Evolutionary conservation across 768 basidiomycete species (phyloP).

Genomic region (Rubroboletus satanas): DNA sequence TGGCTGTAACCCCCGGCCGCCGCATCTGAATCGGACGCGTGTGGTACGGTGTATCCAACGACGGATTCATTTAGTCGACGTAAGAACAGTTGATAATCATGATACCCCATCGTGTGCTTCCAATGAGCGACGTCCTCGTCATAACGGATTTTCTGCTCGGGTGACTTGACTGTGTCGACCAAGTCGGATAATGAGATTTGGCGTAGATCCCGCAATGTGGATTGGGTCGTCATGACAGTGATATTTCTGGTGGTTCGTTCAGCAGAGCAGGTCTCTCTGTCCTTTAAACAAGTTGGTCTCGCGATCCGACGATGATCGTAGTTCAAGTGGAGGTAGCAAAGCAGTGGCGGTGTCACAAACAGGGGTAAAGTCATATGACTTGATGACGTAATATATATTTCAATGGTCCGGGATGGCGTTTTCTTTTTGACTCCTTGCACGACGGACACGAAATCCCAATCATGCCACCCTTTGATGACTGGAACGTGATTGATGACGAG

Average conservation of each 20-base stretch:
- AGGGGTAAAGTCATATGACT: slow-evolving; percentile 17
- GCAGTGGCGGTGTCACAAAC: neutral
- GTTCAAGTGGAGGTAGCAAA: neutral
- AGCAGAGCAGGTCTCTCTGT: neutral
- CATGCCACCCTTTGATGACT: slow-evolving; percentile 75
- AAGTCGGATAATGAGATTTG: slow-evolving; percentile 27
- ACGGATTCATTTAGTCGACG: slow-evolving; percentile 75
- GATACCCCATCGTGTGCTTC: slow-evolving; percentile 67
- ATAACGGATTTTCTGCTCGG: slow-evolving; percentile 58
- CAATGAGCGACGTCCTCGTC: slow-evolving; percentile 73
- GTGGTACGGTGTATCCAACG: slow-evolving; percentile 57
- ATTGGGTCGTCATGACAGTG: slow-evolving; percentile 12
- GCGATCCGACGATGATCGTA: neutral
- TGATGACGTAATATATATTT: slow-evolving; percentile 27
- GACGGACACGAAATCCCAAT: neutral
- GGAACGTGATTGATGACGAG: slow-evolving; percentile 76
- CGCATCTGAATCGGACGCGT: slow-evolving; percentile 5
- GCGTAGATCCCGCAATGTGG: slow-evolving; percentile 29
- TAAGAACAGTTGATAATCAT: slow-evolving; percentile 72
- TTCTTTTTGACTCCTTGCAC: neutral
- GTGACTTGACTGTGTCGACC: slow-evolving; percentile 20
- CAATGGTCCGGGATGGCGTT: neutral
- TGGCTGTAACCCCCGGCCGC: slow-evolving; percentile 7
- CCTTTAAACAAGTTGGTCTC: neutral
- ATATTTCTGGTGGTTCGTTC: neutral